Base-by-base conservation (phyloP, 2,329 filamentous ascomycete genomes). In the Verticillium tricorpus region DNA sequence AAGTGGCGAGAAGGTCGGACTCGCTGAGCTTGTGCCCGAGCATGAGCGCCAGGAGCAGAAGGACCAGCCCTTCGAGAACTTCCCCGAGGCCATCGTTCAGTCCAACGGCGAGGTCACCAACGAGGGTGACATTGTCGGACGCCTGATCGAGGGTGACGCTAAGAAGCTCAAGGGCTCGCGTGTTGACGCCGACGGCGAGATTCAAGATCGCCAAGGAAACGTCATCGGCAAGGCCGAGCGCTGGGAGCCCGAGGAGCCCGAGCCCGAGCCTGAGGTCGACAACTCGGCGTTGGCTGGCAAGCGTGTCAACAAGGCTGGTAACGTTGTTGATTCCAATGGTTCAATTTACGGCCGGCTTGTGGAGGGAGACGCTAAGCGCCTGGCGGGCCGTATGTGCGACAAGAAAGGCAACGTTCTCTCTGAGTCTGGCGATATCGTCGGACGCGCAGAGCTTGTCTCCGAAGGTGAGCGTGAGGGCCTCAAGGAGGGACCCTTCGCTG, bases 341-440 rank as follows among this genome's bases (percentile, higher is more conserved):
- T 72, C 77, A 55, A 84, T 87, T 65, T 87, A 85, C 64, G 89
- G 86, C 39, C 85, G 86, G 45, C 82, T 92, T 1, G 74, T 91
- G 22, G 87, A 91, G 70, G 89, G 89, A 15, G 85, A 89, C 63
- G 70, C 84, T 39, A 84, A 85, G 73, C 81, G 83, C 60, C 82
- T 92, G 52, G 76, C 86, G 11, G 89, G 89, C 32, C 86, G 85
- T 69, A 89, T 89, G 83, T 87, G 88, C 69, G 87, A 92, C 72
- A 89, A 87, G 73, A 77, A 90, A 34, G 89, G 89, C 39, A 85
- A 90, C 69, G 84, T 92, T 66, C 85, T 88, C 77, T 89, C 89
- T 70, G 89, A 92, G 71, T 84, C 82, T n/a, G 89, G 89, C 56
- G 86, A 90, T 62, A 78, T 91, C 56, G 82, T 92, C 62, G 89